Evolutionary conservation across 1,284 basidiomycete species (phyloP), one percentile per base, ranked within the genome.

Genomic region (Wallemia hederae): DNA sequence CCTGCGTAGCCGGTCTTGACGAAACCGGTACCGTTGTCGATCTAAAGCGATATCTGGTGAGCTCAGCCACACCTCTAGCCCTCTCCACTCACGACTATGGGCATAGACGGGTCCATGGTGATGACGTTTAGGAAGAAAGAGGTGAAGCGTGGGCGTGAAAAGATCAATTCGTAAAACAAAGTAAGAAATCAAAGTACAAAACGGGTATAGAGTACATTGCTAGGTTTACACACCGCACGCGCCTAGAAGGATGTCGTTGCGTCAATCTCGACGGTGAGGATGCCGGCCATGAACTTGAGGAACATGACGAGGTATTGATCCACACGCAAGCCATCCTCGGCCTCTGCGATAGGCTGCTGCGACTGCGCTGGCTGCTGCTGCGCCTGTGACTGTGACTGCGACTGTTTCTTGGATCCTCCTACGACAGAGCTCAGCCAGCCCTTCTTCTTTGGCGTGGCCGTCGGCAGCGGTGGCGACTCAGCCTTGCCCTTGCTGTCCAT

Each of bases 1-100:
- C 90, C 94, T 62, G 90, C 91, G 70, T 88, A 98, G 62, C 92
- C 92, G 58, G 92, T 90, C 78, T 97, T 98, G 68, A 98, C 92
- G 70, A 92, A 94, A 49, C 39, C 39, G 39, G 39, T 49, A 49
- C 39, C 39, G 39, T 49, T 49, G n/a, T 49, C 39, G 39, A 49
- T 49, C 39, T 49, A n/a, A 17, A 5, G 39, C n/a, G 11, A 17
- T 31, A 17, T 7, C 7, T 31, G 29, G 29, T 7, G 29, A 31
- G 17, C 17, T n/a, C n/a, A n/a, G n/a, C n/a, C n/a, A n/a, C n/a
- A n/a, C n/a, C 17, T 31, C 29, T 17, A 31, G 7, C 29, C 7
- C 39, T 5, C 5, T 49, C n/a, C 3, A 49, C 39, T 7, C n/a
- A 49, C 39, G 22, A 49, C 19, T 15, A 49, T 49, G 11, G 39